These are phyloP conservation scores for Gremmenia infestans DNA, from an alignment of 2,329 filamentous ascomycete species.

Conservation along the genomic window DNA sequence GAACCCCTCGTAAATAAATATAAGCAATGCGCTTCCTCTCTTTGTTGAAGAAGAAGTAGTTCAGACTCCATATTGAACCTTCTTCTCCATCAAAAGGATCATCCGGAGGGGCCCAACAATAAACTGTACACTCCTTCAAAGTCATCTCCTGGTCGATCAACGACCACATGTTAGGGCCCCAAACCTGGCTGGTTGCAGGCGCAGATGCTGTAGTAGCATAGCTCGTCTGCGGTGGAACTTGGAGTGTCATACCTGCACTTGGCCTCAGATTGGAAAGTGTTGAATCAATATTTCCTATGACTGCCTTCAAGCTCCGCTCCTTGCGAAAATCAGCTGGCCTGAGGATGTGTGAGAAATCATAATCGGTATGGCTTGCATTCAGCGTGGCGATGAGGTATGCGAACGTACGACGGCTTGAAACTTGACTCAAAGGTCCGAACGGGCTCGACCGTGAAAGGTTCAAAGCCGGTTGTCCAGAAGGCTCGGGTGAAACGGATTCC, in stretches of 20 bases:
- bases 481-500: constrained; percentile 73
- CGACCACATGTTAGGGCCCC: constrained; percentile 89
- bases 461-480: constrained; percentile 59
- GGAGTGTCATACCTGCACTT: constrained; percentile 39
- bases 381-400: constrained; percentile 94
- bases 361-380: constrained; percentile 92
- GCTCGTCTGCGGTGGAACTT: constrained; percentile 34
- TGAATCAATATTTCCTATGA: constrained; percentile 84
- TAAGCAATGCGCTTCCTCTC: constrained; percentile 88
- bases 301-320: constrained; percentile 71
- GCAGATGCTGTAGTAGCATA: constrained; percentile 34
- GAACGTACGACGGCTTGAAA: constrained; percentile 85
- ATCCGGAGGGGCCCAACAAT: constrained; percentile 82
- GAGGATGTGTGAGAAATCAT: constrained; percentile 92
- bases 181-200: constrained; percentile 53
- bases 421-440: constrained; percentile 84
- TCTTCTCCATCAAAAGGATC: constrained; percentile 91
- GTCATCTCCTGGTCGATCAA: constrained; percentile 93
- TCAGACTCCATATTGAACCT: constrained; percentile 87
- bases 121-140: constrained; percentile 81
- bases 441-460: constrained; percentile 83
- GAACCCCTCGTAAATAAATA: constrained; percentile 85
- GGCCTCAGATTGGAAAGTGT: constrained; percentile 84
- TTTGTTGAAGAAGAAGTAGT: constrained; percentile 98
- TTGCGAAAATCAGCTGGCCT: constrained; percentile 85